Percentiles rank a stretch among this genome's conserved stretches.
These are phyloP conservation scores for Elsinoe ampelina DNA, from an alignment of 2,329 filamentous ascomycete species.

Conservation along the genomic window DNA sequence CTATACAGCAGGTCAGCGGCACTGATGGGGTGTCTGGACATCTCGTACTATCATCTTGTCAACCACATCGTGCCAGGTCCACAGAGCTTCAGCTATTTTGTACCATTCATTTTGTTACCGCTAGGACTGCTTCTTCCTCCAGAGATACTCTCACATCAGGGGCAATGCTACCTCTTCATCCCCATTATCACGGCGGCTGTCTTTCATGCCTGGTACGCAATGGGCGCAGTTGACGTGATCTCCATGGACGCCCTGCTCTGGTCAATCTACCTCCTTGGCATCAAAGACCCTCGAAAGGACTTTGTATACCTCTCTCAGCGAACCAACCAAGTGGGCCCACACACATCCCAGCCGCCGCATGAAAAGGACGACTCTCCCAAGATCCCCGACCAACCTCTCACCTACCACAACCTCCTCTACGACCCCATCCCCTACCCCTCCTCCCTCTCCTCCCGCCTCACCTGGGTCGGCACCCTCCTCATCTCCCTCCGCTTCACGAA, in stretches of 20 bases:
- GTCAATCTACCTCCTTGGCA: conserved; percentile 20
- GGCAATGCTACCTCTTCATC: conserved; percentile 19
- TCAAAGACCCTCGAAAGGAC: conserved; percentile 22
- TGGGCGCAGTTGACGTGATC: conserved; percentile 25
- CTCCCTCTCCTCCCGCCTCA: conserved; percentile 18
- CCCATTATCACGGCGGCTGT: conserved; percentile 20
- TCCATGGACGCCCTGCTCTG: conserved; percentile 23
- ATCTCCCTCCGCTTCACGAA: conserved; percentile 21
- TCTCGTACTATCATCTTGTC: conserved; percentile 19
- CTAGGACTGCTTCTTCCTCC: conserved; percentile 22
- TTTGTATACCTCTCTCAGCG: conserved; percentile 16
- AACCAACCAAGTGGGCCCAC: background rate
- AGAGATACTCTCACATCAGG: conserved; percentile 10
- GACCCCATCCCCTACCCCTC: conserved; percentile 20
- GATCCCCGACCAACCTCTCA: background rate
- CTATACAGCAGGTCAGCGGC: background rate
- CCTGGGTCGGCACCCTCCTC: conserved; percentile 22
- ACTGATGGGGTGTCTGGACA: conserved; percentile 1
- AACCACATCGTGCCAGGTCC: conserved; percentile 24
- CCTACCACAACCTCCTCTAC: background rate
- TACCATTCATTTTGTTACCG: conserved; percentile 21
- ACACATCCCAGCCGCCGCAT: background rate
- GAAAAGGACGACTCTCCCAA: background rate
- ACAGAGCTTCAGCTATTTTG: conserved; percentile 22
- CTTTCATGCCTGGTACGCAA: conserved; percentile 22